A percentile compares a stretch with the other conserved stretches of the same genome.
Conservation (phyloP, 805 yeast genomes). For the Nakazawaea holstii region DNA sequence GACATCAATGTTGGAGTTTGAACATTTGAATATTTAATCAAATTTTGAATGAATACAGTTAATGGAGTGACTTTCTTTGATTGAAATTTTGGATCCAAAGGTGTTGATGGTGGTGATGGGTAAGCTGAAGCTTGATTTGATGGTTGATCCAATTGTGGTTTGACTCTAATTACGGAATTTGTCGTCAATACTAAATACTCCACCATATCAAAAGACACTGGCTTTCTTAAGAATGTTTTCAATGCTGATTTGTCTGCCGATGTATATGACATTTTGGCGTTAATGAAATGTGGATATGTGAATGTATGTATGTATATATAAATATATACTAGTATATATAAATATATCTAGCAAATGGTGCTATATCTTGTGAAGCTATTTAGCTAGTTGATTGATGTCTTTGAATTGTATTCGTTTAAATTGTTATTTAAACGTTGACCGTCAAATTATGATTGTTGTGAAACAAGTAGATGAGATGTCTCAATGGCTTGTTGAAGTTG, state of each 20-base stretch:
- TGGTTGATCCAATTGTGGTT: constrained; percentile 29
- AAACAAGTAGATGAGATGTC: too few relatives aligned
- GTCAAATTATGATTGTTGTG: too few relatives aligned
- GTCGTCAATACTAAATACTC: constrained; percentile 54
- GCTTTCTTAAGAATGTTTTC: constrained; percentile 45
- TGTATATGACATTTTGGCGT: constrained; percentile 7
- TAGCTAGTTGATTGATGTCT: too few relatives aligned
- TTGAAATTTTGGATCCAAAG: constrained; percentile 17
- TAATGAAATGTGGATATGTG: not conserved
- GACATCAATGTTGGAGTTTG: constrained; percentile 96
- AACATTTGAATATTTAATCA: constrained; percentile 80
- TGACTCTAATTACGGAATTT: constrained; percentile 45
- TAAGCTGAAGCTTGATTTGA: constrained; percentile 16
- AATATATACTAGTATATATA: not conserved
- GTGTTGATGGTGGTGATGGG: constrained; percentile 36
- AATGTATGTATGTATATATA: not conserved
- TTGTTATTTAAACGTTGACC: too few relatives aligned
- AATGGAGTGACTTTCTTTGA: constrained; percentile 35
- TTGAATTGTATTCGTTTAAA: too few relatives aligned
- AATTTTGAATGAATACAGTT: constrained; percentile 59
- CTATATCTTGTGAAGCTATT: too few relatives aligned
- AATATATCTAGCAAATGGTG: too few relatives aligned
- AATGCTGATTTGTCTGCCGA: constrained; percentile 41
- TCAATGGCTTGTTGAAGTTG: too few relatives aligned
- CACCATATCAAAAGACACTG: constrained; percentile 55